phyloP scores from a whole-genome alignment of 805 yeast genomes.

The Zygosaccharomyces rouxii region DNA sequence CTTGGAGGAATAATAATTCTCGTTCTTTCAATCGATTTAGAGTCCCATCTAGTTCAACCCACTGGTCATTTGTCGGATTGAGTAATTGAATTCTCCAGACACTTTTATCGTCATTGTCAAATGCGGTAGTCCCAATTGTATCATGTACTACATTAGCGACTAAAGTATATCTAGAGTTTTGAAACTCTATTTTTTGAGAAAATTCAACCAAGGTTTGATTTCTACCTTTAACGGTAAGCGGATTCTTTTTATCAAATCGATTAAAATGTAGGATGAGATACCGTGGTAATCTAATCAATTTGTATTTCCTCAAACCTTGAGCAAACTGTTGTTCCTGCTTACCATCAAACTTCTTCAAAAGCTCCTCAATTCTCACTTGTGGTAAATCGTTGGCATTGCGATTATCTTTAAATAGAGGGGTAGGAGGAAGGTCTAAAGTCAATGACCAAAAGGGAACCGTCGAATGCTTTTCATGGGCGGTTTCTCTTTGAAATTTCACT shows the following conservation, averaged over 20 bases:
- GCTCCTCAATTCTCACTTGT: slow-evolving; percentile 43
- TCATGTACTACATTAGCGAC: slow-evolving; percentile 46
- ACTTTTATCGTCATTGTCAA: slow-evolving; percentile 33
- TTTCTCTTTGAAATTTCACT: slow-evolving; percentile 18
- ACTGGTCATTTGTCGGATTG: slow-evolving; percentile 40
- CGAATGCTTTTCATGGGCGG: slow-evolving; percentile 13
- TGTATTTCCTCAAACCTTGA: slow-evolving; percentile 37
- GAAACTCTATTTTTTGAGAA: slow-evolving; percentile 39
- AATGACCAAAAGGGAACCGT: slow-evolving; percentile 35
- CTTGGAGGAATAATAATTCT: slow-evolving; percentile 58
- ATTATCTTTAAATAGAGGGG: slow-evolving; percentile 52
- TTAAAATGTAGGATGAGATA: slow-evolving; percentile 54
- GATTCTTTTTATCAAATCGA: slow-evolving; percentile 41
- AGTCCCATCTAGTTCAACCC: slow-evolving; percentile 59
- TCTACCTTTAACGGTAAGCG: slow-evolving; percentile 38
- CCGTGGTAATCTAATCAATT: slow-evolving; percentile 46
- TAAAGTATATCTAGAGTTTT: slow-evolving; percentile 38
- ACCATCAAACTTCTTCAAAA: slow-evolving; percentile 44
- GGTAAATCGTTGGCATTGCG: slow-evolving; percentile 44
- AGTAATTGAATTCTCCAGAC: slow-evolving; percentile 49
- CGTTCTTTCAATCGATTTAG: slow-evolving; percentile 43
- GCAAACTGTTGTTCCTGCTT: slow-evolving; percentile 33
- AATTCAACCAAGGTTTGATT: slow-evolving; percentile 64
- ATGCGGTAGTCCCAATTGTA: slow-evolving; percentile 16
- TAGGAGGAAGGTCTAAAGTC: slow-evolving; percentile 55